These are phyloP conservation scores for Cladobotryum mycophilum DNA, from an alignment of 2,329 filamentous ascomycete species.

Conservation along the genomic window DNA sequence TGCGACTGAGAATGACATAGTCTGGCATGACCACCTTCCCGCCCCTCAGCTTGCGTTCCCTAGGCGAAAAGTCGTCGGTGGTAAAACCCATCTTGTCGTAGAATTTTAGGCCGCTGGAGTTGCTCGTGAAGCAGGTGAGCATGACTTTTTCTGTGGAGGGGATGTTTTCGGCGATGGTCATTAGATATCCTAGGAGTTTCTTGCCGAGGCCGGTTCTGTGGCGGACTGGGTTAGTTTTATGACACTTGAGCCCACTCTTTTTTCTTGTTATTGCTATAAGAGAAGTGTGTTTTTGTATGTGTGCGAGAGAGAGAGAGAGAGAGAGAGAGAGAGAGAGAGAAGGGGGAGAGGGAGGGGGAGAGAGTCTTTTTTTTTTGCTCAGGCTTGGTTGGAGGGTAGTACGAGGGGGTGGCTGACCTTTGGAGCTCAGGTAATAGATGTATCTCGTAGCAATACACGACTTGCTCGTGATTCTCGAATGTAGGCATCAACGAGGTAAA, in stretches of 20 bases:
- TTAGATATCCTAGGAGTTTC: constrained; percentile 52
- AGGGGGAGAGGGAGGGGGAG: too few relatives aligned
- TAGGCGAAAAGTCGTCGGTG: constrained; percentile 50
- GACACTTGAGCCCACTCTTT: too few relatives aligned
- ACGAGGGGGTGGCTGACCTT: constrained; percentile 34
- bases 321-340: too few relatives aligned
- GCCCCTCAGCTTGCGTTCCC: constrained; percentile 44
- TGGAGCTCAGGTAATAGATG: constrained; percentile 55
- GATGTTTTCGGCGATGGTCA: constrained; percentile 46
- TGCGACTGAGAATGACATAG: constrained; percentile 55
- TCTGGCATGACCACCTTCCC: constrained; percentile 49
- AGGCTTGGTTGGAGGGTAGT: neutral
- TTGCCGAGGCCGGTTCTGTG: constrained; percentile 57
- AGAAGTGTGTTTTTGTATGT: too few relatives aligned
- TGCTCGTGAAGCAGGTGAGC: constrained; percentile 65
- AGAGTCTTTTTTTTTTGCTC: neutral
- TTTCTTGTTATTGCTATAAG: neutral
- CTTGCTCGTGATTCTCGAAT: constrained; percentile 56
- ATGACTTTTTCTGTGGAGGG: constrained; percentile 58
- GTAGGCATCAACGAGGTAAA: constrained; percentile 69
- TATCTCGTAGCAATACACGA: constrained; percentile 75
- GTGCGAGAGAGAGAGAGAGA: too few relatives aligned
- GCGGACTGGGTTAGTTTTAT: constrained; percentile 2
- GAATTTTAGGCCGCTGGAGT: constrained; percentile 50
- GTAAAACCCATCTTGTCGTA: constrained; percentile 56